Evolutionary conservation across 108 stramenopile species (phyloP), one percentile per base, ranked within the genome.

Genomic region (Pseudonitzschia multistriata): DNA sequence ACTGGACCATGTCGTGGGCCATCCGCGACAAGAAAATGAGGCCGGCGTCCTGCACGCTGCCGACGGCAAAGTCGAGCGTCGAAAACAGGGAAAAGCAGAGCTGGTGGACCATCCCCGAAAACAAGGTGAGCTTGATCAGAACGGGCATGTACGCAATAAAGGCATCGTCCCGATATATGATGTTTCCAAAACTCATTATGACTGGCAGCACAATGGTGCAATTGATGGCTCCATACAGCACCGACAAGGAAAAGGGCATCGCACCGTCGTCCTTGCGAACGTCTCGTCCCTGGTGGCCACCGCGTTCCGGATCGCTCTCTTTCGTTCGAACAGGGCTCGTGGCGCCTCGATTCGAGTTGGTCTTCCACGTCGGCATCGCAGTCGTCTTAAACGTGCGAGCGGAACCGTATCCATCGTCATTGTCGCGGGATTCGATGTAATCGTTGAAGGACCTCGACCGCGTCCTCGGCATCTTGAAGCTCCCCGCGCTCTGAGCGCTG

Each of bases 41-140:
- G 3, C 98, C 97, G 11, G 98, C 98, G 79, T 99, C 98, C 79
- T 98, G 97, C 1, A 98, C 97, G 67, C 91, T 90, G 19, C 98
- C 97, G 24, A 97, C 93, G 7, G 97, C 96, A 74, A 97, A 98
- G 22, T 94, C 92, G 19, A 98, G 73, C 10, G 86, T 79, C 55
- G 84, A 86, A 30, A 94, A 73, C 15, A 88, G 62, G 14, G 88
- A 88, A 79, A 98, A 98, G 34, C 86, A 86, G 4, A 94, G 37
- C 83, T 98, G 98, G 74, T 98, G 98, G 47, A 98, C 82, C 50
- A 93, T 84, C 30, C 89, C 92, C 49, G 85, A 88, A 3, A 92
- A 72, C 13, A 92, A 62, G 5, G 91, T 92, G 17, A 95, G 75
- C 70, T 95, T 89, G 49, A 95, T 84, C 42, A 95, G 50, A 19